phyloP scores from a whole-genome alignment of 371 early-diverging fungal genomes.

The Mortierella sp. region DNA sequence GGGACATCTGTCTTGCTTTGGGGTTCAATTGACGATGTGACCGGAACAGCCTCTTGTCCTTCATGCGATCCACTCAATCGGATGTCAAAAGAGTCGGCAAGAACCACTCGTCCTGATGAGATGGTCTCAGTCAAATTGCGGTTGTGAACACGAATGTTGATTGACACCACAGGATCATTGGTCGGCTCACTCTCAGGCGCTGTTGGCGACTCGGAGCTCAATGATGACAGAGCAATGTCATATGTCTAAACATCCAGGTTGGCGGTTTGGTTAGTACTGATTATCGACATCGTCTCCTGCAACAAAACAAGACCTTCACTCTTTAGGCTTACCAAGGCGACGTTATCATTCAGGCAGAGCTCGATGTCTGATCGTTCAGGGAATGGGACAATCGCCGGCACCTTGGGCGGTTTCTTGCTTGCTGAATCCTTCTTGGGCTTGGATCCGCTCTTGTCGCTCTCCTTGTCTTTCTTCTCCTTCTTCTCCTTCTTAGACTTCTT shows the following conservation, averaged over 20 bases:
- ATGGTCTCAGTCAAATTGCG: conserved; percentile 29
- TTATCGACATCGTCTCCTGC: not conserved
- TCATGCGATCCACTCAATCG: conserved; percentile 42
- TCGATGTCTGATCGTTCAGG: conserved; percentile 38
- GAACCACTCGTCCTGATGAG: conserved; percentile 18
- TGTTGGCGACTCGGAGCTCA: conserved; percentile 23
- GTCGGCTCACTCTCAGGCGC: conserved; percentile 29
- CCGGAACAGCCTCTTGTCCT: conserved; percentile 27
- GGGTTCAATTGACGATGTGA: conserved; percentile 31
- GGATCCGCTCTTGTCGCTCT: not conserved
- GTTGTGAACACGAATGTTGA: conserved; percentile 35
- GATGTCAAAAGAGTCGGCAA: conserved; percentile 52
- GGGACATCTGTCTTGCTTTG: conserved; percentile 24
- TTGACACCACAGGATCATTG: conserved; percentile 31
- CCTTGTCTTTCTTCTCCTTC: conserved; percentile 12
- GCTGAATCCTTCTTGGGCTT: conserved; percentile 18
- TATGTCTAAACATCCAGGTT: conserved; percentile 28
- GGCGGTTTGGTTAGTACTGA: not conserved
- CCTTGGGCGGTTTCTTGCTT: conserved; percentile 33
- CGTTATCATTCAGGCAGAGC: conserved; percentile 31
- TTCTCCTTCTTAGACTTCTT: conserved; percentile 35
- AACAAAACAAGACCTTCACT: not conserved
- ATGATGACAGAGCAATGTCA: conserved; percentile 30
- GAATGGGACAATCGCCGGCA: conserved; percentile 30
- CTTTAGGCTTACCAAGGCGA: conserved; percentile 50